Evolutionary conservation across 2,329 filamentous ascomycete species (phyloP).

Genomic region (Arthrobotrys entomopaga): DNA sequence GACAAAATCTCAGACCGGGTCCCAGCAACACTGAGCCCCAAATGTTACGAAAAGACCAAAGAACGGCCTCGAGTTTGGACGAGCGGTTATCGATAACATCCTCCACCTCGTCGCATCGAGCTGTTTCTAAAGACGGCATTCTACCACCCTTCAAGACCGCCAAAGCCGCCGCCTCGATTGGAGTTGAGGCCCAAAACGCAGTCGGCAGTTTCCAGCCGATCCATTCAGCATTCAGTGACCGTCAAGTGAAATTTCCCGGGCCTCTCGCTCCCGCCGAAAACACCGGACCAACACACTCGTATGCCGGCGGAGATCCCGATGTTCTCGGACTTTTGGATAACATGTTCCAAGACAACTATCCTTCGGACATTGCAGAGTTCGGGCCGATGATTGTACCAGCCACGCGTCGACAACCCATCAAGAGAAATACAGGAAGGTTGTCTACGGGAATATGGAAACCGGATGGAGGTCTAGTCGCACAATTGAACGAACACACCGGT

Average conservation of each 20-base stretch:
- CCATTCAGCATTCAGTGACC: constrained; percentile 34
- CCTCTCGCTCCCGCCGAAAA: constrained; percentile 12
- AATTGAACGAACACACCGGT: constrained; percentile 86
- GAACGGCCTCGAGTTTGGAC: constrained; percentile 40
- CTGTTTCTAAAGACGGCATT: constrained; percentile 48
- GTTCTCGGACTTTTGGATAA: constrained; percentile 79
- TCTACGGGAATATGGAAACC: constrained; percentile 76
- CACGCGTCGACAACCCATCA: constrained; percentile 65
- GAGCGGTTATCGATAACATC: constrained; percentile 45
- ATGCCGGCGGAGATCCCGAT: constrained; percentile 75
- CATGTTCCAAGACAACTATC: constrained; percentile 80
- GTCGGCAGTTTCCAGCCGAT: constrained; percentile 47
- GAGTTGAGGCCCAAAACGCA: constrained; percentile 43
- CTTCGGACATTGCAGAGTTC: constrained; percentile 74
- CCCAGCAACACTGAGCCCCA: constrained; percentile 17
- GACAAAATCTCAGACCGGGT: constrained; percentile 22
- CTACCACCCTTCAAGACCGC: constrained; percentile 47
- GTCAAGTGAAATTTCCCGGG: constrained; percentile 25
- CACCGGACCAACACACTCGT: constrained; percentile 39
- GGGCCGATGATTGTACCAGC: constrained; percentile 82
- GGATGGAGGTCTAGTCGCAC: constrained; percentile 82
- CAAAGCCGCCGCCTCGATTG: constrained; percentile 39
- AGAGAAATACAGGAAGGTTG: constrained; percentile 67
- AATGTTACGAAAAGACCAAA: constrained; percentile 26
- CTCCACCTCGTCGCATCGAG: constrained; percentile 35